These are phyloP conservation scores for Sugiyamaella smithiae DNA, from an alignment of 805 yeast species.

Conservation along the genomic window DNA sequence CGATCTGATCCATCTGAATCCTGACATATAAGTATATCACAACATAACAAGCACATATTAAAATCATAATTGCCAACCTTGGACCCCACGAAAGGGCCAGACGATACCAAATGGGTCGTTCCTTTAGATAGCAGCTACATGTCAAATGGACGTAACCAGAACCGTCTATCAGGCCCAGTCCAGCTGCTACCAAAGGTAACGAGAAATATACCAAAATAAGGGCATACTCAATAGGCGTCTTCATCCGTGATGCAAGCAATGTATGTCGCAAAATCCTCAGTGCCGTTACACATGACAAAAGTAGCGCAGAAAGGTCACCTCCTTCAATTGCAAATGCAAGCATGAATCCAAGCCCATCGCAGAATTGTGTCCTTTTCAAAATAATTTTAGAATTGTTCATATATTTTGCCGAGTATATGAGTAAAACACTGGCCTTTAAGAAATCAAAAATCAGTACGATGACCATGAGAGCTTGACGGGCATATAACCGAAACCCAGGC, in stretches of 20 bases:
- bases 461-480: constrained; percentile 52
- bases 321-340: constrained; percentile 78
- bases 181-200: constrained; percentile 59
- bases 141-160: constrained; percentile 52
- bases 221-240: constrained; percentile 31
- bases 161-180: constrained; percentile 59
- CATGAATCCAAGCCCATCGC: constrained; percentile 71
- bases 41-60: constrained; percentile 60
- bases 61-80: constrained; percentile 59
- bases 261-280: constrained; percentile 58
- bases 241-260: constrained; percentile 15
- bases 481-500: constrained; percentile 8
- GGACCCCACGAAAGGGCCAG: constrained; percentile 77
- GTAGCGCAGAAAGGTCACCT: constrained; percentile 74
- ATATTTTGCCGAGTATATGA: constrained; percentile 55
- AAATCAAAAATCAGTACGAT: constrained; percentile 67
- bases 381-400: constrained; percentile 40
- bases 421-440: constrained; percentile 61
- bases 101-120: constrained; percentile 67
- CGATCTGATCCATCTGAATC: constrained; percentile 24
- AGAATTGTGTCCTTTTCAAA: constrained; percentile 50
- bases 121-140: constrained; percentile 76
- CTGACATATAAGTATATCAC: constrained; percentile 68
- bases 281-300: constrained; percentile 79
- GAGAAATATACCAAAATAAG: constrained; percentile 50